phyloP scores from a whole-genome alignment of 306 rosid species.

The Spatholobus suberectus region DNA sequence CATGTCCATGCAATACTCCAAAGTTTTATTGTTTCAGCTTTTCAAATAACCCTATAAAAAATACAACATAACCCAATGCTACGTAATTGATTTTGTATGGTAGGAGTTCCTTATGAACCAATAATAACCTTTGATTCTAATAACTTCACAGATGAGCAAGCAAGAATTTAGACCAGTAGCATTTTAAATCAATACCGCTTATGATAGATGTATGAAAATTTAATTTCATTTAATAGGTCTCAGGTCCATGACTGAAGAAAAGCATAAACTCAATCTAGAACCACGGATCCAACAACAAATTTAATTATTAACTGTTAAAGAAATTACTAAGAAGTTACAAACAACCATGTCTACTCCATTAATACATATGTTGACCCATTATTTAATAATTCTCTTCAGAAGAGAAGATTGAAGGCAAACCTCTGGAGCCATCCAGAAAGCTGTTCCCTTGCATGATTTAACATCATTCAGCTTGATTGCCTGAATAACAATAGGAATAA shows the following conservation, averaged over 20 bases:
- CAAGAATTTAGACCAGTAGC: too few relatives aligned
- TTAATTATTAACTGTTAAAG: background rate
- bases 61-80: background rate
- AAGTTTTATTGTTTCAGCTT: conserved; percentile 1
- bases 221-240: conserved; percentile 2
- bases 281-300: conserved; percentile 13
- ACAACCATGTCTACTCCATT: background rate
- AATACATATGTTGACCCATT: conserved; percentile 25
- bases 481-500: conserved; percentile 49
- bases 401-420: conserved; percentile 57
- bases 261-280: conserved; percentile 28
- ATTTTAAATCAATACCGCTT: background rate
- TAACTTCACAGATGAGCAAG: conserved; percentile 27
- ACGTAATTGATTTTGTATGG: background rate
- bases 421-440: conserved; percentile 99
- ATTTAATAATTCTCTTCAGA: conserved; percentile 9
- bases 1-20: conserved; percentile 9
- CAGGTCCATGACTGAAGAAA: conserved; percentile 24
- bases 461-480: conserved; percentile 78
- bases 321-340: conserved; percentile 10
- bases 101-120: conserved; percentile 31
- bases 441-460: conserved; percentile 87
- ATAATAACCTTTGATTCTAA: background rate
- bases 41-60: too few relatives aligned
- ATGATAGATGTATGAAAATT: background rate